phyloP scores from a whole-genome alignment of 148 eudicot species.

The Rheum nobile region DNA sequence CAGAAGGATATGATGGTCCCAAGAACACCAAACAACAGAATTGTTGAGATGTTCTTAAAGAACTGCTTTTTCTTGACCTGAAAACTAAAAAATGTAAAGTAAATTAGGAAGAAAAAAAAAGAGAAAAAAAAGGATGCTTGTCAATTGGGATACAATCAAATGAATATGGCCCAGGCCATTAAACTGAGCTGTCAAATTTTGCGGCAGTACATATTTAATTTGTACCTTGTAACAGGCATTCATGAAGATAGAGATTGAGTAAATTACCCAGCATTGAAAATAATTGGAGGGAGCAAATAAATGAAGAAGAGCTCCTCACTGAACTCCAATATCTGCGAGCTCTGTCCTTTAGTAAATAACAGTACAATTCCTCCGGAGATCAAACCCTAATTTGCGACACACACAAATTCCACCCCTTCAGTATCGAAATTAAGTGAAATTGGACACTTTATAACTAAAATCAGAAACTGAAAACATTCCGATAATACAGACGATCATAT shows the following conservation, averaged over 20 bases:
- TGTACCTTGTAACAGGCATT: neutral
- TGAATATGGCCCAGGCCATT: neutral
- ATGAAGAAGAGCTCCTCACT: constrained; percentile 90
- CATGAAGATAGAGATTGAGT: neutral
- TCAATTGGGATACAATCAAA: neutral
- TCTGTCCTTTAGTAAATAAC: constrained; percentile 50
- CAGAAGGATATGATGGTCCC: constrained; percentile 86
- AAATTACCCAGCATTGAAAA: constrained; percentile 90
- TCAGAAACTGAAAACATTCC: neutral
- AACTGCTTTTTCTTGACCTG: constrained; percentile 98
- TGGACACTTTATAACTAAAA: neutral
- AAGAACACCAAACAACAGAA: constrained; percentile 67
- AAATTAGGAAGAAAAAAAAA: neutral
- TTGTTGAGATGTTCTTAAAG: constrained; percentile 70
- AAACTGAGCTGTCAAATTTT: neutral
- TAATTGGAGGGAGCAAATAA: constrained; percentile 88
- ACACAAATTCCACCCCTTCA: neutral
- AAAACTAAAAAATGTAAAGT: constrained; percentile 38
- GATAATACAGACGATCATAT: neutral
- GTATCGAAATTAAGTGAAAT: neutral
- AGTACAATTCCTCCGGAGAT: constrained; percentile 58
- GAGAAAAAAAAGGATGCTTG: no score
- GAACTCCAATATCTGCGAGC: constrained; percentile 60
- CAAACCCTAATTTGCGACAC: constrained; percentile 42
- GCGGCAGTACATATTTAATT: neutral